Evolutionary conservation across 257 asterid species (phyloP).

Genomic region (Linderniella brevidens): DNA sequence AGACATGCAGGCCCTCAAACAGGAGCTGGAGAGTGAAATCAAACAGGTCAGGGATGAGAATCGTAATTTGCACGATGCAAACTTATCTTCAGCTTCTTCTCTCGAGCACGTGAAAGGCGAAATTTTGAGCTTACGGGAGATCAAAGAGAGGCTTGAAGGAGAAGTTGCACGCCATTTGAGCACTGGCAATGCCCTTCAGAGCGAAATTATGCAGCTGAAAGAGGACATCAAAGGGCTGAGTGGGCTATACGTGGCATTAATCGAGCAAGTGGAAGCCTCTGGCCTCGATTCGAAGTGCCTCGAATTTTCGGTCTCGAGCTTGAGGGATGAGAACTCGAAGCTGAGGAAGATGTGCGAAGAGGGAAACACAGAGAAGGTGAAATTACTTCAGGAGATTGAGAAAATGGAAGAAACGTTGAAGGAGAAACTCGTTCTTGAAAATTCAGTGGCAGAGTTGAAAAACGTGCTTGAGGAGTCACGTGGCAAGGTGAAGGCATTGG

Average conservation of each 20-base stretch:
- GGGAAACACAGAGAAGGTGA: slow-evolving; percentile 34
- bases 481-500: slow-evolving; percentile 26
- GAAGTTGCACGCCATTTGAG: slow-evolving; percentile 46
- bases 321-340: slow-evolving; percentile 49
- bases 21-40: slow-evolving; percentile 51
- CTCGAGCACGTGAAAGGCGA: slow-evolving; percentile 56
- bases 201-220: slow-evolving; percentile 41
- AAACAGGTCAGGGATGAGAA: slow-evolving; percentile 43
- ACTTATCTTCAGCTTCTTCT: slow-evolving; percentile 33
- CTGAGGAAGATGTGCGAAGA: slow-evolving; percentile 32
- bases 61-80: slow-evolving; percentile 23
- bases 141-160: slow-evolving; percentile 57
- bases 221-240: slow-evolving; percentile 61
- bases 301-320: slow-evolving; percentile 27
- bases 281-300: slow-evolving; percentile 41
- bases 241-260: slow-evolving; percentile 30
- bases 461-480: slow-evolving; percentile 42
- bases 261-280: slow-evolving; percentile 50
- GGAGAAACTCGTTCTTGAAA: slow-evolving; percentile 29
- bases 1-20: slow-evolving; percentile 40
- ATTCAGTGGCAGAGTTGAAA: slow-evolving; percentile 37
- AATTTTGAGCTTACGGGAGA: slow-evolving; percentile 40
- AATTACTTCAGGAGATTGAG: slow-evolving; percentile 41
- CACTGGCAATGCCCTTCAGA: slow-evolving; percentile 32
- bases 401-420: slow-evolving; percentile 40